A percentile compares a stretch with the other conserved stretches of the same genome.
Conservation (phyloP, 2,329 filamentous ascomycete genomes). For the Myriosclerotinia scirpicola region DNA sequence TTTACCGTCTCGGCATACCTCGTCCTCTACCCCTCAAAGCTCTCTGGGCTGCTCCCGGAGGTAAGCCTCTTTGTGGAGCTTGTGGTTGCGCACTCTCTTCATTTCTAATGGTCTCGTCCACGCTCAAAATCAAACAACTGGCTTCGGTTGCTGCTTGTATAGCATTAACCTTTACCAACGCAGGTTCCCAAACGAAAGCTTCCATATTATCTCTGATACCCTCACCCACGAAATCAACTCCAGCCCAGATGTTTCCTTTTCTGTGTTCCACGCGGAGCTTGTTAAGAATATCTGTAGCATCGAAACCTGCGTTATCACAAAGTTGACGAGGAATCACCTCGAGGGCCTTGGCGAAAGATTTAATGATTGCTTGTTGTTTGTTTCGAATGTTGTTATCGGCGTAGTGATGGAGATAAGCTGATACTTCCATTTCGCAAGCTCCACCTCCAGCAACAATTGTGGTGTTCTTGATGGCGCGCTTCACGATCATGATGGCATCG, state of each 20-base stretch:
- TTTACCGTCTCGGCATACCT: constrained; percentile 72
- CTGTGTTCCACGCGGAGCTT: constrained; percentile 93
- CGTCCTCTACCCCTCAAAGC: constrained; percentile 80
- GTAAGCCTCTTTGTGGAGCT: constrained; percentile 72
- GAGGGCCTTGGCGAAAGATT: constrained; percentile 94
- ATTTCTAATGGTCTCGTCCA: constrained; percentile 98
- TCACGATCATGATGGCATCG: constrained; percentile 99
- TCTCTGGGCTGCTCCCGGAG: constrained; percentile 82
- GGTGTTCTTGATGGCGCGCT: constrained; percentile 93
- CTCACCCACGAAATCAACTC: constrained; percentile 92
- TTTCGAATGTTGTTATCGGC: constrained; percentile 89
- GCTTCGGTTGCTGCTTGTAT: constrained; percentile 95
- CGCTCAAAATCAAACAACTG: constrained; percentile 88
- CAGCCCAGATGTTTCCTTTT: constrained; percentile 89
- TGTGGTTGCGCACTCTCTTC: constrained; percentile 87
- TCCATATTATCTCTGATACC: constrained; percentile 93
- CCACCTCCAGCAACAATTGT: constrained; percentile 94
- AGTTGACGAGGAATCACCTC: constrained; percentile 96
- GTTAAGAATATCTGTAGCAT: constrained; percentile 97
- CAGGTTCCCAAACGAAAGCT: constrained; percentile 96
- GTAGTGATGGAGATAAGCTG: constrained; percentile 86
- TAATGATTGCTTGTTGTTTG: constrained; percentile 98
- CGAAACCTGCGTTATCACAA: constrained; percentile 98
- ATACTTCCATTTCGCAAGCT: constrained; percentile 94
- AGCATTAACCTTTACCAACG: constrained; percentile 94